Percentiles rank a stretch among this genome's conserved stretches.
Evolutionary conservation across 345 rosid genomes (phyloP).

Genomic region (Citrus unshiu): DNA sequence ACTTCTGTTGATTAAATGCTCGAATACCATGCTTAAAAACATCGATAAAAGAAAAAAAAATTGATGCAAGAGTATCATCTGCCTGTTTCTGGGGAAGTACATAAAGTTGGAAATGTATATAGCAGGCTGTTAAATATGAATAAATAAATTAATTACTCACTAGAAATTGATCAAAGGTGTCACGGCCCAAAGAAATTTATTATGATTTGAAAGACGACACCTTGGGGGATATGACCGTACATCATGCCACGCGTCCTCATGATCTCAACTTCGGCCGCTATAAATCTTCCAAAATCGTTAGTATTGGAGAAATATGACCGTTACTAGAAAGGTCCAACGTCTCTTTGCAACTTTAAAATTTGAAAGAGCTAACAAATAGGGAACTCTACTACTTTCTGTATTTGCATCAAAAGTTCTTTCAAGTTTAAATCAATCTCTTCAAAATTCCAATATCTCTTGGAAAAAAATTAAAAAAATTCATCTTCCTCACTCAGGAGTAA

Average conservation of each 20-base stretch:
- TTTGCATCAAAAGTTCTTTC: background rate
- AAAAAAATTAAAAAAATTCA: too few species aligned
- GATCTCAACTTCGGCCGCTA: background rate
- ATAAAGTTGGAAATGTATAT: too few species aligned
- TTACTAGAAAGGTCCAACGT: slow-evolving; percentile 5
- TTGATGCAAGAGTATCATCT: too few species aligned
- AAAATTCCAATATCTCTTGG: background rate
- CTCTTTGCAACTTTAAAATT: slow-evolving; percentile 8
- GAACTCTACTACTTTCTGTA: background rate
- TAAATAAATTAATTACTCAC: too few species aligned
- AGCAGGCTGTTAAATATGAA: background rate
- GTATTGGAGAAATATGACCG: background rate
- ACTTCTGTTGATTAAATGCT: background rate
- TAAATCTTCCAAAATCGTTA: background rate
- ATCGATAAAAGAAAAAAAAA: too few species aligned
- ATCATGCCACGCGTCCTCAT: background rate
- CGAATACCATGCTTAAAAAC: background rate
- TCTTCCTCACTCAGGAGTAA: background rate
- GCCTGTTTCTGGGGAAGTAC: too few species aligned
- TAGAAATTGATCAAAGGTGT: background rate
- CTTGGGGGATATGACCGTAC: too few species aligned
- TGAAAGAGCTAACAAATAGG: background rate
- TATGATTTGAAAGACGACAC: too few species aligned
- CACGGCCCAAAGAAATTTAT: background rate
- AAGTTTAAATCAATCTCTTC: slow-evolving; percentile 5